These are phyloP conservation scores for Mimosa bimucronata DNA, from an alignment of 306 rosid species.

Conservation along the genomic window DNA sequence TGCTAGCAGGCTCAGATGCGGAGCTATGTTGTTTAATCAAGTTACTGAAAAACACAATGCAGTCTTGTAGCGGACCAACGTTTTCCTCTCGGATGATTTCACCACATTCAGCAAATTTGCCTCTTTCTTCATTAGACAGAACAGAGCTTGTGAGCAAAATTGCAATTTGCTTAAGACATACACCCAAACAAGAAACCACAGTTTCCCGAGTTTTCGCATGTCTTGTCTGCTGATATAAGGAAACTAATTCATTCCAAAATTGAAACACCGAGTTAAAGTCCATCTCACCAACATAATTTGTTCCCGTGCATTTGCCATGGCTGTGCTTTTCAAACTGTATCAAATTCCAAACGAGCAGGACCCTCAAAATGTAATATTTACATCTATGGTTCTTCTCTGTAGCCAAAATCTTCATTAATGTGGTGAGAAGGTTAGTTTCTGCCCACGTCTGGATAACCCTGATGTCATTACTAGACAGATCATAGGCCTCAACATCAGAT, in stretches of 20 bases:
- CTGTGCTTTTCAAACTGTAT: slow-evolving; percentile 64
- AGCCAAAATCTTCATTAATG: slow-evolving; percentile 63
- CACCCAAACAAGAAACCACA: slow-evolving; percentile 74
- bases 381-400: slow-evolving; percentile 78
- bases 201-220: slow-evolving; percentile 82
- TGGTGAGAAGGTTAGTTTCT: slow-evolving; percentile 61
- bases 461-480: slow-evolving; percentile 52
- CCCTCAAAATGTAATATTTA: slow-evolving; percentile 72
- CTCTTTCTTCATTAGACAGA: slow-evolving; percentile 44
- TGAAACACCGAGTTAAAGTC: slow-evolving; percentile 59
- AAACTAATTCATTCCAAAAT: slow-evolving; percentile 80
- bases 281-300: slow-evolving; percentile 74
- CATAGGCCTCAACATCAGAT: slow-evolving; percentile 48
- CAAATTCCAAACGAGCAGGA: slow-evolving; percentile 74
- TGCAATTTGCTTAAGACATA: slow-evolving; percentile 67
- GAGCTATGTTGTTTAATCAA: slow-evolving; percentile 62
- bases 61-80: slow-evolving; percentile 45
- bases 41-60: slow-evolving; percentile 61
- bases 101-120: slow-evolving; percentile 28
- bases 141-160: slow-evolving; percentile 51
- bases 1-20: slow-evolving; percentile 72
- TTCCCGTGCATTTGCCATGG: slow-evolving; percentile 44
- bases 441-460: slow-evolving; percentile 61
- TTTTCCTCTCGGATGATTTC: slow-evolving; percentile 44
- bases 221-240: slow-evolving; percentile 59